Percentiles rank a stretch among this genome's conserved stretches.
Evolutionary conservation across 352 stramenopile genomes (phyloP).

Genomic region (Pythium oligandrum): DNA sequence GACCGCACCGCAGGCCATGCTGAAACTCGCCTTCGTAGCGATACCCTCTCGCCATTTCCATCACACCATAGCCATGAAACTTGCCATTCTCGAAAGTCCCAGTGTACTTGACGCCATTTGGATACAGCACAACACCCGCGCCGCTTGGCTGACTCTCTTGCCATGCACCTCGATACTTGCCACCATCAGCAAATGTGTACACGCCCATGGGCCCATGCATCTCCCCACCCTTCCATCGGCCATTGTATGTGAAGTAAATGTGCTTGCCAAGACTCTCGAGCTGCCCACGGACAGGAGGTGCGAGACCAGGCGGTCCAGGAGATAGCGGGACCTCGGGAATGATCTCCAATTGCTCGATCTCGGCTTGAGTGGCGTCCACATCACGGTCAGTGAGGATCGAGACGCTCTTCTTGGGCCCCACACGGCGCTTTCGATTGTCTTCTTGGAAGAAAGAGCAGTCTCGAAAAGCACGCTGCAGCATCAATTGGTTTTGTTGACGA

Average conservation of each 20-base stretch:
- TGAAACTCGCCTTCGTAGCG: slow-evolving; percentile 62
- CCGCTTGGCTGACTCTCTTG: slow-evolving; percentile 32
- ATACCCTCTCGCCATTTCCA: slow-evolving; percentile 44
- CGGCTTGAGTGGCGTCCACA: slow-evolving; percentile 21
- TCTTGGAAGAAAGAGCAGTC: slow-evolving; percentile 61
- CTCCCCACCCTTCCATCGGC: slow-evolving; percentile 60
- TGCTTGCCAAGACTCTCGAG: slow-evolving; percentile 69
- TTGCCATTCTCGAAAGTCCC: slow-evolving; percentile 46
- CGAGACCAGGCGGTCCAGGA: slow-evolving; percentile 47
- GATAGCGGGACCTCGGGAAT: slow-evolving; percentile 33
- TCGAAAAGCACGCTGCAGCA: slow-evolving; percentile 62
- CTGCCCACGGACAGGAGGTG: slow-evolving; percentile 47
- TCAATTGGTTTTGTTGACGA: slow-evolving; percentile 45
- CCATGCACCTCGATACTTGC: slow-evolving; percentile 64
- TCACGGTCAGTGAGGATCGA: slow-evolving; percentile 29
- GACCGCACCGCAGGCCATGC: slow-evolving; percentile 33
- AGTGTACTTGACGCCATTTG: slow-evolving; percentile 67
- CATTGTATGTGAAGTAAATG: slow-evolving; percentile 59
- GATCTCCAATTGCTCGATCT: slow-evolving; percentile 40
- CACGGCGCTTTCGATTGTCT: slow-evolving; percentile 18
- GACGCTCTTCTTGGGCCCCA: slow-evolving; percentile 17
- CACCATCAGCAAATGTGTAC: slow-evolving; percentile 65
- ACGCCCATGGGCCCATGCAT: slow-evolving; percentile 62
- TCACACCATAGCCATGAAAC: slow-evolving; percentile 60
- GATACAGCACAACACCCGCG: slow-evolving; percentile 49